Base-by-base conservation (phyloP, 768 basidiomycete species). In the Leccinellum rugosiceps region DNA sequence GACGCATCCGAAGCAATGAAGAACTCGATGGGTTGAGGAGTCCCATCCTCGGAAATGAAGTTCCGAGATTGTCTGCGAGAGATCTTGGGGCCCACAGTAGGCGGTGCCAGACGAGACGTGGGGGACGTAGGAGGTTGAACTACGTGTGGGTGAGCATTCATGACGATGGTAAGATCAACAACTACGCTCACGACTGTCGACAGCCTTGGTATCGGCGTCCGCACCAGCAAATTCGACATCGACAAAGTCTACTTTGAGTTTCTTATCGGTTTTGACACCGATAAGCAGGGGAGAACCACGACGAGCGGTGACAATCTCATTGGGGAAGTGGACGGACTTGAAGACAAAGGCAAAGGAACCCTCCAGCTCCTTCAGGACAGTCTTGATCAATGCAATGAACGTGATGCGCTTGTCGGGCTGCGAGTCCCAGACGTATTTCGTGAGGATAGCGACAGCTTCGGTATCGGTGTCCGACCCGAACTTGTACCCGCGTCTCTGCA, bases 261-360 rank as follows among this genome's bases (percentile, higher is more conserved):
- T 98, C 83, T 97, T 95, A 72, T 99, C 96, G 17, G 97, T 98
- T 87, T 98, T 98, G 70, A 99, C 96, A 77, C 97, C 97, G 68
- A 99, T 85, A 57, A 98, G 76, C 30, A 99, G 85, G 28, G 97
- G 97, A 14, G 96, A 98, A 65, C 97, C 97, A 68, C 97, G 91
- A 65, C 95, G 94, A 57, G 95, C 94, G 51, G 92, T 91, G 60
- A 98, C 95, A 62, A 95, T 84, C 73, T 98, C 92, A 64, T 96
- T 91, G 44, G 97, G 97, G 81, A 85, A 99, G 78, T 98, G 94
- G 32, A 73, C 74, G 6, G 94, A 97, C 78, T 97, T 98, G 90
- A 99, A 98, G 64, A 98, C 94, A 75, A 99, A 96, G 17, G 97
- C 97, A 66, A 98, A 99, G 3, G 97, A 98, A 43, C 97, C 97